phyloP scores from a whole-genome alignment of 1,284 basidiomycete species.

The Amylostereum areolatum region DNA sequence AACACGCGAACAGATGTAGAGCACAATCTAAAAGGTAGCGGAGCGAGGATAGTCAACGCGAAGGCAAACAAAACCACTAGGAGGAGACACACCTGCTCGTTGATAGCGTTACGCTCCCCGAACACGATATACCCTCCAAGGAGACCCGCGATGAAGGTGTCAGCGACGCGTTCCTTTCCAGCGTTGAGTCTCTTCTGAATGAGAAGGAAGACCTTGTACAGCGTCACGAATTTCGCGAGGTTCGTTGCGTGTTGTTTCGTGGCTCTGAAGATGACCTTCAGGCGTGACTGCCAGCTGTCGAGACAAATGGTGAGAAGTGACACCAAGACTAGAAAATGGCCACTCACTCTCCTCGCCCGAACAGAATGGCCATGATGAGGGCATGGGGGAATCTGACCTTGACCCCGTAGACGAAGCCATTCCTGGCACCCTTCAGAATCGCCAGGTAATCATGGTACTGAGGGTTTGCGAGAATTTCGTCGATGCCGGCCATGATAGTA shows the following conservation, averaged over 20 bases:
- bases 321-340: background rate
- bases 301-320: too few relatives aligned
- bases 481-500: conserved; percentile 29
- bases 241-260: conserved; percentile 87
- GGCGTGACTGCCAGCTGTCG: conserved; percentile 68
- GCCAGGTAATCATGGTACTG: conserved; percentile 86
- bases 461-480: conserved; percentile 55
- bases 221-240: conserved; percentile 87
- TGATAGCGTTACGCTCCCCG: conserved; percentile 92
- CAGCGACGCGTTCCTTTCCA: conserved; percentile 74
- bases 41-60: too few relatives aligned
- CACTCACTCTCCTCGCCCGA: conserved; percentile 82
- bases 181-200: conserved; percentile 77
- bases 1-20: conserved; percentile 90
- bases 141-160: conserved; percentile 92
- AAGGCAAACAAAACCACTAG: too few relatives aligned
- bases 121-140: conserved; percentile 93
- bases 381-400: conserved; percentile 99
- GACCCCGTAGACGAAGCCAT: conserved; percentile 88
- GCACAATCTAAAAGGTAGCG: conserved; percentile 72
- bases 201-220: conserved; percentile 88
- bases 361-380: conserved; percentile 95
- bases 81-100: conserved; percentile 78
- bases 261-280: conserved; percentile 73
- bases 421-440: conserved; percentile 91